Evolutionary conservation across 1,284 basidiomycete genomes (phyloP).

Genomic region (Vanrija pseudolonga): DNA sequence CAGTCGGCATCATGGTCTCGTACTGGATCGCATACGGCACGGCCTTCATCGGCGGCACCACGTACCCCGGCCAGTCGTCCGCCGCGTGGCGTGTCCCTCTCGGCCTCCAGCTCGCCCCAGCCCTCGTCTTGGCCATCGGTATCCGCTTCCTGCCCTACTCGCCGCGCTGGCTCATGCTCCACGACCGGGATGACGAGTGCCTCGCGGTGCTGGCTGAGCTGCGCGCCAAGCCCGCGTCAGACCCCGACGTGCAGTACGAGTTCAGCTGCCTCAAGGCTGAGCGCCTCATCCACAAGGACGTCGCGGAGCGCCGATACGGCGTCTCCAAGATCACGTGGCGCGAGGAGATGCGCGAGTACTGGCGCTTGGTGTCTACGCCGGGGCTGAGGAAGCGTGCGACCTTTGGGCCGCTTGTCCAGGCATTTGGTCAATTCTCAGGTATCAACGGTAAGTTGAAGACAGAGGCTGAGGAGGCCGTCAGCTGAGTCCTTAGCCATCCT

Average conservation of each 20-base stretch:
- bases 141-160: slow-evolving; percentile 74
- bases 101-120: slow-evolving; percentile 39
- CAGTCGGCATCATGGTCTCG: slow-evolving; percentile 55
- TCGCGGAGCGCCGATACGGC: neutral
- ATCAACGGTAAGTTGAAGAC: slow-evolving; percentile 22
- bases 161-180: slow-evolving; percentile 56
- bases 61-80: too few relatives aligned
- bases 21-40: too few relatives aligned
- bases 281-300: slow-evolving; percentile 16
- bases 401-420: slow-evolving; percentile 26
- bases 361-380: slow-evolving; percentile 26
- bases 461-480: slow-evolving; percentile 3
- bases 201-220: slow-evolving; percentile 31
- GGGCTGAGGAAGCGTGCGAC: slow-evolving; percentile 16
- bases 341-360: neutral
- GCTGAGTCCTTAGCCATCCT: slow-evolving; percentile 18
- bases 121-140: slow-evolving; percentile 52
- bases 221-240: slow-evolving; percentile 29
- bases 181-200: slow-evolving; percentile 32
- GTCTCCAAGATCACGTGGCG: too few relatives aligned
- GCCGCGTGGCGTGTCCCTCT: slow-evolving; percentile 56
- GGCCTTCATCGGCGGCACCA: too few relatives aligned
- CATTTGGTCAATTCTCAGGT: slow-evolving; percentile 32
- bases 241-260: slow-evolving; percentile 39
- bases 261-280: slow-evolving; percentile 9